phyloP scores from a whole-genome alignment of 1,139 yeast genomes.

The Nakaseomyces sp. region DNA sequence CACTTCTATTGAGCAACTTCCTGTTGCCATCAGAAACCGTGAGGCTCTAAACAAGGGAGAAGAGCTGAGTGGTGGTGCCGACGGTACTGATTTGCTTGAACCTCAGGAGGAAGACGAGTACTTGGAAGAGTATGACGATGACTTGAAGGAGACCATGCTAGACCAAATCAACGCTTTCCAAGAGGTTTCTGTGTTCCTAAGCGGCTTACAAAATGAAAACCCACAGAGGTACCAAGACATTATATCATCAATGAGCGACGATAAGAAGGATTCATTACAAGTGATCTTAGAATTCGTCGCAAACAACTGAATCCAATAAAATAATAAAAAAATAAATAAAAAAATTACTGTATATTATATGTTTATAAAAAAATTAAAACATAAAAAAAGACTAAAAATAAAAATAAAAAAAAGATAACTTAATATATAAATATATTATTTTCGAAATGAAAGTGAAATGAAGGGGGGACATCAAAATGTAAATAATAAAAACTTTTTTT shows the following conservation, averaged over 20 bases:
- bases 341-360: neutral
- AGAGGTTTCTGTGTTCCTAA: constrained; percentile 34
- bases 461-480: neutral
- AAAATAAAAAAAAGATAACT: neutral
- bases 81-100: constrained; percentile 33
- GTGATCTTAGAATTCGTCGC: constrained; percentile 29
- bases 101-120: constrained; percentile 38
- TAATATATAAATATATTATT: neutral
- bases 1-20: constrained; percentile 48
- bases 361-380: neutral
- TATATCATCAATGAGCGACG: constrained; percentile 25
- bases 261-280: constrained; percentile 27
- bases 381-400: neutral
- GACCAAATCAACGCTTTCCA: constrained; percentile 60
- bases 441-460: neutral
- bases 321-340: neutral
- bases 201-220: constrained; percentile 18
- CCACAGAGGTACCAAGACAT: constrained; percentile 32
- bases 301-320: too few relatives aligned
- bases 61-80: constrained; percentile 31
- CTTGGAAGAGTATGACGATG: constrained; percentile 44
- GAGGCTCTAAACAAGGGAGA: constrained; percentile 46
- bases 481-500: neutral
- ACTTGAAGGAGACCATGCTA: constrained; percentile 66
- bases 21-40: constrained; percentile 58